phyloP scores from a whole-genome alignment of 1,284 basidiomycete genomes.

The Pyrrhoderma lamaoense region DNA sequence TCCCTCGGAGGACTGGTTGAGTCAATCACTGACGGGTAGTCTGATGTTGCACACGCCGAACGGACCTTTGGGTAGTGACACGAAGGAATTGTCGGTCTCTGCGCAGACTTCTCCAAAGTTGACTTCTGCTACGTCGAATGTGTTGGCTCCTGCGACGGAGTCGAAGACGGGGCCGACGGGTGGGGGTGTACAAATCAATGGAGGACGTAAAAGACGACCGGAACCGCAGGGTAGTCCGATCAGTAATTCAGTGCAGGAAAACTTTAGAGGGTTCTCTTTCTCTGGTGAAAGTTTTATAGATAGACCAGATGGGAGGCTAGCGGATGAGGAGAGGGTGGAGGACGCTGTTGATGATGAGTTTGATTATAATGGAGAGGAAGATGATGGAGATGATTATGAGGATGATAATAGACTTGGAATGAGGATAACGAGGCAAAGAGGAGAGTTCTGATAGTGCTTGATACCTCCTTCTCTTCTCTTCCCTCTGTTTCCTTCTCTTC shows the following conservation, averaged over 20 bases:
- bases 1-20: slow-evolving; percentile 65
- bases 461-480: background rate
- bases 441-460: background rate
- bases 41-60: slow-evolving; percentile 52
- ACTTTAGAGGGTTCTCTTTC: slow-evolving; percentile 89
- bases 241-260: slow-evolving; percentile 88
- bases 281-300: slow-evolving; percentile 64
- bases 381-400: slow-evolving; percentile 47
- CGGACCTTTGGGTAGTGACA: slow-evolving; percentile 66
- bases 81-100: background rate
- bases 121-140: background rate
- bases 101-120: slow-evolving; percentile 11
- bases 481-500: too few species aligned
- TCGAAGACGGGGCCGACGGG: background rate
- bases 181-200: slow-evolving; percentile 9
- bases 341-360: slow-evolving; percentile 33
- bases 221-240: slow-evolving; percentile 56
- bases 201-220: slow-evolving; percentile 26
- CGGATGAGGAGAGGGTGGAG: slow-evolving; percentile 37
- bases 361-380: slow-evolving; percentile 36
- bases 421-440: slow-evolving; percentile 3
- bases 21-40: slow-evolving; percentile 34
- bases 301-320: slow-evolving; percentile 34
- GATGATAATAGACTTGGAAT: slow-evolving; percentile 23
- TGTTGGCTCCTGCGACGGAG: background rate